A percentile compares a stretch with the other conserved stretches of the same genome.
Evolutionary conservation across 176 grass and related monocot genomes (phyloP).

Genomic region (Aegilops bicornis): DNA sequence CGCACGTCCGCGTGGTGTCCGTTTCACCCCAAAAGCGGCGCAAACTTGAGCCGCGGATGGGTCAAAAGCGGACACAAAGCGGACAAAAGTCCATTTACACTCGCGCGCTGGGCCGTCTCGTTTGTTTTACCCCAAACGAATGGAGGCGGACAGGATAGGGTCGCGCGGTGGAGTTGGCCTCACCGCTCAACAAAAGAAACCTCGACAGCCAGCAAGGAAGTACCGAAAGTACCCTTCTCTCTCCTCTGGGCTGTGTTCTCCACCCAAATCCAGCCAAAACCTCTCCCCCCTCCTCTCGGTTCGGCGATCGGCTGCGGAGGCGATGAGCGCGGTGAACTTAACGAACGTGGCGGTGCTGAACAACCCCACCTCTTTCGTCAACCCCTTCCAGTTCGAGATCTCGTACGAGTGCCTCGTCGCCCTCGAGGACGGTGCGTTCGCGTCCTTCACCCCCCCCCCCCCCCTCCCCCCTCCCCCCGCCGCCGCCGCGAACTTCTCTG

Average conservation of each 20-base stretch:
- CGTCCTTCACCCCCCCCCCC: neutral
- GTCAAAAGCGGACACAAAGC: no score
- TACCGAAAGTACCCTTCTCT: no score
- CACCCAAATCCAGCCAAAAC: conserved; percentile 18
- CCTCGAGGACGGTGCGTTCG: conserved; percentile 70
- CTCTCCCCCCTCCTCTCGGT: neutral
- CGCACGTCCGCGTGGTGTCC: no score
- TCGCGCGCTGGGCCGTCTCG: no score
- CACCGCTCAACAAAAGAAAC: no score
- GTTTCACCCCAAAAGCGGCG: no score
- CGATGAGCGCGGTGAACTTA: conserved; percentile 91
- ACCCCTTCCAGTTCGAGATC: conserved; percentile 99
- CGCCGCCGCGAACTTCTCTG: neutral
- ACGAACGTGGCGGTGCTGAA: conserved; percentile 91
- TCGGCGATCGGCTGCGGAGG: conserved; percentile 15
- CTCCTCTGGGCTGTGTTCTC: neutral
- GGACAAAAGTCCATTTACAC: no score
- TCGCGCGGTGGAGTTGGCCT: no score
- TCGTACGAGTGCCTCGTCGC: conserved; percentile 97
- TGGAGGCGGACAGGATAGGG: no score
- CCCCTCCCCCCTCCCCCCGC: neutral
- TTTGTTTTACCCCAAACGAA: no score
- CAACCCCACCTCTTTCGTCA: conserved; percentile 85
- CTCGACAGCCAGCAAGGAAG: no score
- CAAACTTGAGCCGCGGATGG: no score